A percentile compares a stretch with the other conserved stretches of the same genome.
phyloP scores from a whole-genome alignment of 805 yeast species.

The Scheffersomyces ergatensis region DNA sequence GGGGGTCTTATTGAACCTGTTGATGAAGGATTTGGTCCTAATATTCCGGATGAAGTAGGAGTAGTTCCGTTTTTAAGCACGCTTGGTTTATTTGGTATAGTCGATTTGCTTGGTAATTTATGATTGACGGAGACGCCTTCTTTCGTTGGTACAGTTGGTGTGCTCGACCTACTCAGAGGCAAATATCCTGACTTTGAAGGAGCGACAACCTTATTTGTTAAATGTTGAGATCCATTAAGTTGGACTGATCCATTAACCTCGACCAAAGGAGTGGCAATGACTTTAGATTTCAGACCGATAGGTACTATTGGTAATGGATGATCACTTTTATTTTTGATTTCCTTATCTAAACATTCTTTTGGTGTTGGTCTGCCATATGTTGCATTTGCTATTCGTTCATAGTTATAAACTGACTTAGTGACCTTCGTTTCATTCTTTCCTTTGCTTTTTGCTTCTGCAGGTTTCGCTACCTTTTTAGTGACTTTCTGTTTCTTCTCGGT shows the following conservation, averaged over 20 bases:
- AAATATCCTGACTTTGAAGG: background rate
- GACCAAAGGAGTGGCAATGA: background rate
- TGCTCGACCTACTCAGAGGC: background rate
- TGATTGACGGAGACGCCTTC: too few species aligned
- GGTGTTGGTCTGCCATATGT: too few species aligned
- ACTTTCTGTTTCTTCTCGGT: too few species aligned
- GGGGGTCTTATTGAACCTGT: background rate
- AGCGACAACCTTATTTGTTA: background rate
- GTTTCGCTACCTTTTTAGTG: too few species aligned
- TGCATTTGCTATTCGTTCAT: background rate
- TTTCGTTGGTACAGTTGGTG: too few species aligned
- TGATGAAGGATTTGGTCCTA: constrained; percentile 1
- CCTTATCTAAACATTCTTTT: too few species aligned
- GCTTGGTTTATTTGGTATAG: background rate
- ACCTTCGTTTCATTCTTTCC: too few species aligned
- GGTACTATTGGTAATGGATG: too few species aligned
- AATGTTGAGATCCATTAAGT: too few species aligned
- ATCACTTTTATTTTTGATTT: too few species aligned
- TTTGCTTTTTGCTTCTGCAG: too few species aligned
- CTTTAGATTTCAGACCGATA: too few species aligned
- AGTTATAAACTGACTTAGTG: background rate
- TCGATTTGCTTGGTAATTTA: background rate
- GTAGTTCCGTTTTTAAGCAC: background rate
- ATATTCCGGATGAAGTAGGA: constrained; percentile 8
- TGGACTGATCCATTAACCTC: background rate